phyloP scores from a whole-genome alignment of 805 yeast species.

The Saccharomyces kudriavzevii region DNA sequence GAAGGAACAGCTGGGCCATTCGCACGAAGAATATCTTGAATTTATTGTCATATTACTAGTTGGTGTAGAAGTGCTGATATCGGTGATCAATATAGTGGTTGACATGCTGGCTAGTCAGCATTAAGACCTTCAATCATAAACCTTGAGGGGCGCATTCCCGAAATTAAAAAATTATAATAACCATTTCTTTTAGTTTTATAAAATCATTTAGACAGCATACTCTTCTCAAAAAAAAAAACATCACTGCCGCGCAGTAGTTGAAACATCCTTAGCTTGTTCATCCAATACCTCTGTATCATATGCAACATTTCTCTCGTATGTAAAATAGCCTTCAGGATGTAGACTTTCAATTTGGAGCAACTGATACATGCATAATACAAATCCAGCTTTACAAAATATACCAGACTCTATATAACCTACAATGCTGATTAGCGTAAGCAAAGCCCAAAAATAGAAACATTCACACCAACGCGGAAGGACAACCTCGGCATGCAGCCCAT shows the following conservation, averaged over 20 bases:
- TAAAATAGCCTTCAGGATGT: too few species aligned
- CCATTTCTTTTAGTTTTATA: background rate
- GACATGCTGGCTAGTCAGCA: constrained; percentile 38
- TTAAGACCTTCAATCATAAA: background rate
- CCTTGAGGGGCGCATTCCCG: too few species aligned
- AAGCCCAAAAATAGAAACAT: too few species aligned
- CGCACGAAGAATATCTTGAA: constrained; percentile 87
- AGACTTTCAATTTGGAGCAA: background rate
- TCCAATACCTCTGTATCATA: too few species aligned
- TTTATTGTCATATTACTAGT: constrained; percentile 84
- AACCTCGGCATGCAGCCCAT: too few species aligned
- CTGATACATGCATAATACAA: background rate
- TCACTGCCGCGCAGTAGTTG: too few species aligned
- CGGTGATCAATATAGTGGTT: constrained; percentile 68
- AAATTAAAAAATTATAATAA: too few species aligned
- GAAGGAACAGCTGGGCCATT: constrained; percentile 93
- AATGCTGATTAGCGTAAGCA: too few species aligned
- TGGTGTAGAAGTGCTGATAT: constrained; percentile 85
- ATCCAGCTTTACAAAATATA: background rate
- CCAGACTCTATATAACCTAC: too few species aligned
- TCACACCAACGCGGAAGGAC: too few species aligned
- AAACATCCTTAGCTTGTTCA: too few species aligned
- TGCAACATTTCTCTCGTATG: too few species aligned
- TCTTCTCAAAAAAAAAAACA: background rate
- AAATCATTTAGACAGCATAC: background rate